Evolutionary conservation across 352 stramenopile genomes (phyloP), one percentile per base, ranked within the genome.

Genomic region (Globisporangium parvum): DNA sequence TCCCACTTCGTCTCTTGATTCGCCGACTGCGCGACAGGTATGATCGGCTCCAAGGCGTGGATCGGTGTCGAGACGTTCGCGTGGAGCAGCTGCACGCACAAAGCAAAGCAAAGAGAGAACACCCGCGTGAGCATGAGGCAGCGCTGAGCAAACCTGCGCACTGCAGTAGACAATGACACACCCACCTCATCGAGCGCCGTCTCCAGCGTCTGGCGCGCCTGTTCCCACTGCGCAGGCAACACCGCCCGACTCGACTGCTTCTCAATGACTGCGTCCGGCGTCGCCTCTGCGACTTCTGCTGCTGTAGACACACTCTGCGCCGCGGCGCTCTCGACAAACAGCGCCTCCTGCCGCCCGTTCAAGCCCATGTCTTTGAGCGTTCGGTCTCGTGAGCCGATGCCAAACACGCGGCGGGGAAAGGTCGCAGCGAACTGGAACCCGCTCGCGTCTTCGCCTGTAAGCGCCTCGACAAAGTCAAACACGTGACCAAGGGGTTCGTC

Each of bases 41-140:
- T 83, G 21, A 75, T 60, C 9, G 79, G 78, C 55, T 92, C 82
- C 48, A 92, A 71, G 1, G 79, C 82, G 49, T 92, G 82, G 56
- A 92, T 85, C 4, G 72, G 73, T 28, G 76, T 73, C 24, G 59
- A 45, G 6, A 31, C 48, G 17, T 51, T 73, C 9, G 70, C 60
- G 44, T 73, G 63, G 35, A 88, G 62, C 47, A 59, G 57, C 49
- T 51, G 42, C 20, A 54, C n/a, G 23, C 31, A 63, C 35, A 31
- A 26, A 6, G 14, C 35, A 31, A 26, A 6, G 14, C 31, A 41
- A 33, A 24, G 15, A 41, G 5, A 53, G 54, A 14, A 60, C 9
- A 48, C 1, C 35, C 2, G 37, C 55, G 2, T 10, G 35, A 23
- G 31, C 31, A 37, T 3, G 31, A 37, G 31, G 11, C 31, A 37